Conservation (phyloP, 2,329 filamentous ascomycete genomes). For the Xylogone sp. region DNA sequence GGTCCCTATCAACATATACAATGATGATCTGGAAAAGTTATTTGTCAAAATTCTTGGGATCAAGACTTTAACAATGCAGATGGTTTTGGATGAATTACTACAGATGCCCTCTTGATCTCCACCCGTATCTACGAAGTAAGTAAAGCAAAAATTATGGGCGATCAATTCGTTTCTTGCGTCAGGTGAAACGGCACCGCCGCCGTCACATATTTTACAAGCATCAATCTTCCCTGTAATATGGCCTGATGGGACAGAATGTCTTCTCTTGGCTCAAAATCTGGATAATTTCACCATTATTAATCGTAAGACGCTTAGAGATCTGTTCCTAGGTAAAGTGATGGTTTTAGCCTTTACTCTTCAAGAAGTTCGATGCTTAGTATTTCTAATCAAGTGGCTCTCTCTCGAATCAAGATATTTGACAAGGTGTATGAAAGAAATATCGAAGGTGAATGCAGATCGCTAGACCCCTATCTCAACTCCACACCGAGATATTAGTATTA, state of each 20-base stretch:
- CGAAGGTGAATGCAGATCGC: no score
- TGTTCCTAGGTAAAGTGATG: slow-evolving; percentile 8
- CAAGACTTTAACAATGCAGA: slow-evolving; percentile 4
- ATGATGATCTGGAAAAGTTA: slow-evolving; percentile 8
- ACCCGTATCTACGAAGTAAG: background rate
- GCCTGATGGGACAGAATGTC: background rate
- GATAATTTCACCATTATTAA: slow-evolving; percentile 9
- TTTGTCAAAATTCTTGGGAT: slow-evolving; percentile 10
- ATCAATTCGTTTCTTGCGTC: background rate
- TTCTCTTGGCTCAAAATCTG: background rate
- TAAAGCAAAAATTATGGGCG: background rate
- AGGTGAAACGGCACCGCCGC: background rate
- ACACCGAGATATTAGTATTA: no score
- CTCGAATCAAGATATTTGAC: slow-evolving; percentile 3
- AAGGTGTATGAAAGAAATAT: background rate
- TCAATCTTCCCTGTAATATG: slow-evolving; percentile 4
- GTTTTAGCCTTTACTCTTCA: slow-evolving; percentile 11
- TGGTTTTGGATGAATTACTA: background rate
- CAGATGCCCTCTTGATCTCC: background rate
- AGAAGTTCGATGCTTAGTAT: slow-evolving; percentile 4
- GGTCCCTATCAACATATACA: slow-evolving; percentile 8
- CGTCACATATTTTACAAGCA: background rate
- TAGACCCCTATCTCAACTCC: no score
- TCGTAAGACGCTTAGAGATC: slow-evolving; percentile 5
- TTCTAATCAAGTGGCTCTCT: background rate